Evolutionary conservation across 768 basidiomycete genomes (phyloP).

Genomic region (Leucosporidium creatinivorum): DNA sequence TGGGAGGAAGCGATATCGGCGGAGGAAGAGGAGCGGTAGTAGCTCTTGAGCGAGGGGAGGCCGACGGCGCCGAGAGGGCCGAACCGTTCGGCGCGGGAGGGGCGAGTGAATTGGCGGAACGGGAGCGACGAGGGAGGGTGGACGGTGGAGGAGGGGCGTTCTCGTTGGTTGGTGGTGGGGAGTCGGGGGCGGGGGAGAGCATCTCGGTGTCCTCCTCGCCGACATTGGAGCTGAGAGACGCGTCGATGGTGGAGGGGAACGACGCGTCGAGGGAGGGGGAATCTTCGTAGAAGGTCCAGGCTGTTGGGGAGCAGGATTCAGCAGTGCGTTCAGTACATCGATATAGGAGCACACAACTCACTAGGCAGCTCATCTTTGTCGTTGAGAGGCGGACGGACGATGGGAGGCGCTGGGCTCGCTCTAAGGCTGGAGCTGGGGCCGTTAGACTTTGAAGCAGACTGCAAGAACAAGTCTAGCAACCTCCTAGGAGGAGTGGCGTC

Average conservation of each 20-base stretch:
- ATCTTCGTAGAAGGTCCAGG: conserved; percentile 22
- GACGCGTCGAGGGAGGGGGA: neutral
- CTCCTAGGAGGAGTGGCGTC: conserved; percentile 5
- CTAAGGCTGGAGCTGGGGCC: neutral
- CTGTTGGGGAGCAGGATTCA: neutral
- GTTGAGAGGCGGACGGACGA: neutral
- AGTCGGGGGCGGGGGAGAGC: conserved; percentile 6
- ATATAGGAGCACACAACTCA: neutral
- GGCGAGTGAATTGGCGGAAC: neutral
- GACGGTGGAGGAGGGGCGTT: neutral
- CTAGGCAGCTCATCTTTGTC: neutral
- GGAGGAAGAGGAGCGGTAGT: too few relatives aligned
- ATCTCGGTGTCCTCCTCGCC: conserved; percentile 2
- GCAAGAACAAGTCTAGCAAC: conserved; percentile 18
- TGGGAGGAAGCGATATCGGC: too few relatives aligned
- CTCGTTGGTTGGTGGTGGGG: conserved; percentile 2
- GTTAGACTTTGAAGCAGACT: conserved; percentile 1
- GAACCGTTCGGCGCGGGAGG: neutral
- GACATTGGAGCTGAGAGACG: neutral
- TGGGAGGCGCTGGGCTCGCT: neutral
- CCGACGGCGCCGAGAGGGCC: too few relatives aligned
- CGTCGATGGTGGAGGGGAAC: neutral
- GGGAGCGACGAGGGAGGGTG: neutral
- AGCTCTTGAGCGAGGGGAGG: too few relatives aligned
- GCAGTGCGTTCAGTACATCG: too few relatives aligned